These are phyloP conservation scores for Suhomyces emberorum DNA, from an alignment of 805 yeast genomes.

Conservation along the genomic window DNA sequence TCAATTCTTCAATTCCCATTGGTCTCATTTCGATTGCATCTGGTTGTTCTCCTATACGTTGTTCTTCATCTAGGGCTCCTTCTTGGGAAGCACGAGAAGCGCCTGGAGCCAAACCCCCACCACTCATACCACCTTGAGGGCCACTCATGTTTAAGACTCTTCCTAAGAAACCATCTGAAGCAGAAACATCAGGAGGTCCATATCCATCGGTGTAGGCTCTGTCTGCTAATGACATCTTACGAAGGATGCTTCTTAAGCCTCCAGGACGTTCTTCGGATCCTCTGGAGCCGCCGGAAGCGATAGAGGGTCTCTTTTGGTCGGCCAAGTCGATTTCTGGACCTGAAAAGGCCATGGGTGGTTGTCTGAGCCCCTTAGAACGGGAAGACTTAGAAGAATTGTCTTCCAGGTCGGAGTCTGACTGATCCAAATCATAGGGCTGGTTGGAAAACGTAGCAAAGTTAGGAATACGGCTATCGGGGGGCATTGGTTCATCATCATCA, in stretches of 20 bases:
- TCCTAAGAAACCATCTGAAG: conserved; percentile 39
- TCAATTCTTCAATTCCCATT: conserved; percentile 40
- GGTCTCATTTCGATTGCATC: conserved; percentile 45
- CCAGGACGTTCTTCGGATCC: conserved; percentile 5
- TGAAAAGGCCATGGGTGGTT: neutral
- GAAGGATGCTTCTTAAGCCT: conserved; percentile 28
- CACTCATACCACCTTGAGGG: conserved; percentile 28
- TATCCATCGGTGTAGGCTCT: conserved; percentile 21
- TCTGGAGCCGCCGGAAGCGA: conserved; percentile 7
- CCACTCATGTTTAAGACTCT: conserved; percentile 26
- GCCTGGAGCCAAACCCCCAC: conserved; percentile 44
- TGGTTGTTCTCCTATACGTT: conserved; percentile 15
- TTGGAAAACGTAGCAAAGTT: conserved; percentile 3
- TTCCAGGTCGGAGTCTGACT: conserved; percentile 7
- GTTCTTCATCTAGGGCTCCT: conserved; percentile 20
- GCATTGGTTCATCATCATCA: conserved; percentile 3
- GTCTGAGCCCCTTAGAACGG: neutral
- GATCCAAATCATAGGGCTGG: conserved; percentile 1
- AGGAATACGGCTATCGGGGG: conserved; percentile 3
- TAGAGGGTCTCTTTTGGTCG: conserved; percentile 14
- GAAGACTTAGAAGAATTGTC: neutral
- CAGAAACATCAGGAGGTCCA: conserved; percentile 19
- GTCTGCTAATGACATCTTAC: conserved; percentile 36
- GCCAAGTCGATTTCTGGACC: conserved; percentile 20
- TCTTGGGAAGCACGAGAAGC: conserved; percentile 21